Evolutionary conservation across 768 basidiomycete species (phyloP).

Genomic region (Fomitopsis serialis): DNA sequence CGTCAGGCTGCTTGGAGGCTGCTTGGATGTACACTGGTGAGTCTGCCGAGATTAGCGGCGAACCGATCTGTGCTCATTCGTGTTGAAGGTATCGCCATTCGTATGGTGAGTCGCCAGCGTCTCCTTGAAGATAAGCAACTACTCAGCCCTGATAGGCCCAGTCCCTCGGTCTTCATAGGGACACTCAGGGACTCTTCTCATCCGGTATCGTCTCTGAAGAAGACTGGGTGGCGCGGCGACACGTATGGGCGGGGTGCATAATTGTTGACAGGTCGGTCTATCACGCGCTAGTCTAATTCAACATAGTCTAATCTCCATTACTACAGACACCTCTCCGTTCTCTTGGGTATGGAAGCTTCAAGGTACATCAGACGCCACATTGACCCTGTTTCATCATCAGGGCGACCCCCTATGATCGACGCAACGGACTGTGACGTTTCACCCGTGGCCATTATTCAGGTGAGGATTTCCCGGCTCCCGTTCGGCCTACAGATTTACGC

Average conservation of each 20-base stretch:
- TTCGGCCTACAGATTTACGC: neutral
- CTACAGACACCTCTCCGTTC: neutral
- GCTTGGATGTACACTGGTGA: constrained; percentile 2
- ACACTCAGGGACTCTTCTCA: neutral
- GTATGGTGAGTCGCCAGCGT: neutral
- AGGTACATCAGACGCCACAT: neutral
- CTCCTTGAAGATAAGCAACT: neutral
- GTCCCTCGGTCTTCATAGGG: neutral
- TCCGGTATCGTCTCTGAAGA: neutral
- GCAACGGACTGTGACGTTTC: neutral
- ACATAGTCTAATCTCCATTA: neutral
- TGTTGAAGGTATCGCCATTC: neutral
- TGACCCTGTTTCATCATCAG: neutral
- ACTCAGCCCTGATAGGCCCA: constrained; percentile 1
- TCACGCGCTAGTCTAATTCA: neutral
- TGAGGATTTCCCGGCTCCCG: neutral
- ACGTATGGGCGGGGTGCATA: constrained; percentile 1
- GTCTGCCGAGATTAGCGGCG: neutral
- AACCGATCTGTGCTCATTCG: neutral
- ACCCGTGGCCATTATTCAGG: neutral
- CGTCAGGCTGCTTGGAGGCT: neutral
- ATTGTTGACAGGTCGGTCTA: neutral
- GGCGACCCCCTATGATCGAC: neutral
- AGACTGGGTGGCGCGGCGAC: neutral
- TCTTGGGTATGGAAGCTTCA: neutral